These are phyloP conservation scores for Ceratocystis colombiana DNA, from an alignment of 2,329 filamentous ascomycete genomes.

Conservation along the genomic window DNA sequence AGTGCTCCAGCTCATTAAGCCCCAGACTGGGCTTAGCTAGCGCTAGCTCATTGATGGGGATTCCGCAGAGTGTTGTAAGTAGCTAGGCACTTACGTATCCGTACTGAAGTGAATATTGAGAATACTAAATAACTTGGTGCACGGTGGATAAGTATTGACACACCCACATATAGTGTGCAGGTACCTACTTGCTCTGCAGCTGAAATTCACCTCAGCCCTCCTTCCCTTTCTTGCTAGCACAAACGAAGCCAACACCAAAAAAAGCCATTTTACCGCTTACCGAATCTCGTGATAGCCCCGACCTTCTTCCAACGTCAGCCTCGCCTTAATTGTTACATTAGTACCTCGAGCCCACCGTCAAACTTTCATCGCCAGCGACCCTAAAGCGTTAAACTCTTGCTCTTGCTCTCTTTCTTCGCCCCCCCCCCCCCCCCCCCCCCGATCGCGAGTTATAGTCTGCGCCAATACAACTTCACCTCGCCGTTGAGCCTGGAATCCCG, in stretches of 20 bases:
- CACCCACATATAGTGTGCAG: neutral
- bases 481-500: neutral
- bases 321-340: neutral
- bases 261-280: neutral
- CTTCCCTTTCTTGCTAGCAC: neutral
- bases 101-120: too few relatives aligned
- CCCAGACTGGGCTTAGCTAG: neutral
- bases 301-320: neutral
- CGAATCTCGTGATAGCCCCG: neutral
- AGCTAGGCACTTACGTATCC: neutral
- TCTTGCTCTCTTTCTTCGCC: too few relatives aligned
- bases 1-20: neutral
- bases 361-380: too few relatives aligned
- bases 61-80: neutral
- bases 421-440: neutral
- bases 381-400: too few relatives aligned
- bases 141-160: neutral
- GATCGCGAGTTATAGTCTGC: neutral
- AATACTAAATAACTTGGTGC: too few relatives aligned
- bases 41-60: too few relatives aligned
- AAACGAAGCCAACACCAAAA: neutral
- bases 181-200: neutral
- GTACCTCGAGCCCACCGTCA: too few relatives aligned
- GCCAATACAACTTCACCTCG: neutral
- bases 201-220: slow-evolving; percentile 5